phyloP scores from a whole-genome alignment of 768 basidiomycete genomes.

The Tulasnella sp. region DNA sequence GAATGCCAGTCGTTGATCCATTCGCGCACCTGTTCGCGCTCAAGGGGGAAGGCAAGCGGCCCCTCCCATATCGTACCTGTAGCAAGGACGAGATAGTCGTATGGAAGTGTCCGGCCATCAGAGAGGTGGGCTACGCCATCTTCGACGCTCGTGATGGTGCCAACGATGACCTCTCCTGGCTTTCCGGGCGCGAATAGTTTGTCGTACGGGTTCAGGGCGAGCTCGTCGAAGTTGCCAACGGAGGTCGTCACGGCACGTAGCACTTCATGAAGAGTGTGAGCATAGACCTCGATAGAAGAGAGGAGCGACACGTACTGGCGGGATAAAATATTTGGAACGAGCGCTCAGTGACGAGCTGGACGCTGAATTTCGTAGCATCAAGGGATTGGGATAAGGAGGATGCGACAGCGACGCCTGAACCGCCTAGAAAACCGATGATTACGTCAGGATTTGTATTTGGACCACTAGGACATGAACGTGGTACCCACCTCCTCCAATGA shows the following conservation, averaged over 20 bases:
- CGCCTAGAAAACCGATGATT: too few relatives aligned
- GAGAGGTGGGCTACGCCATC: constrained; percentile 22
- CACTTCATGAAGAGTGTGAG: constrained; percentile 11
- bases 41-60: constrained; percentile 15
- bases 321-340: constrained; percentile 43
- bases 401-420: constrained; percentile 35
- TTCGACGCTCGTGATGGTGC: constrained; percentile 34
- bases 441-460: too few relatives aligned
- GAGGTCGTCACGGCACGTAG: constrained; percentile 44
- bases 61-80: constrained; percentile 19
- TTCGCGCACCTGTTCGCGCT: background rate
- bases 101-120: constrained; percentile 19
- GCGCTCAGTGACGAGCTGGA: constrained; percentile 46
- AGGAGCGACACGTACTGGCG: constrained; percentile 24
- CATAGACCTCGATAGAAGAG: background rate
- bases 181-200: constrained; percentile 37
- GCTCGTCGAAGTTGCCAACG: constrained; percentile 35
- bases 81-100: constrained; percentile 21
- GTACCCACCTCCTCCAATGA: too few relatives aligned
- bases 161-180: constrained; percentile 31
- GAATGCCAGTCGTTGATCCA: constrained; percentile 16
- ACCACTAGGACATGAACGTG: too few relatives aligned
- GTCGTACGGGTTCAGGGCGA: constrained; percentile 32
- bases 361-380: constrained; percentile 36
- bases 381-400: constrained; percentile 42